Base-by-base conservation (phyloP, 2,329 filamentous ascomycete species). In the Claviceps sp. region DNA sequence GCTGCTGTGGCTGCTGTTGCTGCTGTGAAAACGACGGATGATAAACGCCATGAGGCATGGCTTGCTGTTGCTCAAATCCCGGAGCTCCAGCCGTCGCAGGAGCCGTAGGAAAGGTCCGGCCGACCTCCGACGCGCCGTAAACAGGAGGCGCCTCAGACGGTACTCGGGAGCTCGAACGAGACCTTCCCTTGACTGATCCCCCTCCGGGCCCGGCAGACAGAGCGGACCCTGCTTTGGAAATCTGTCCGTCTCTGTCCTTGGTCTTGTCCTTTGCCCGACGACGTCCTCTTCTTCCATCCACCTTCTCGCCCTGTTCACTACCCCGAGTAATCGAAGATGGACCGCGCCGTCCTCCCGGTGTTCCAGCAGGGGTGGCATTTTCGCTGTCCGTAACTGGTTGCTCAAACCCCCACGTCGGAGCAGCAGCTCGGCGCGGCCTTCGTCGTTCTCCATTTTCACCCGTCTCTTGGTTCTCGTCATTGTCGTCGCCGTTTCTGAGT, bases 341-440 rank as follows among this genome's bases (percentile, higher is more conserved):
- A 34, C 44, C 70, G 52, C 71, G 75, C 53, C 78, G 73, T 24
- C 76, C 74, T 4, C 73, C 72, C 2, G 78, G 77, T 3, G 81
- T 84, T n/a, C 76, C 75, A 9, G 71, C 72, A 9, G 76, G 74
- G 2, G 79, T 79, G 47, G 71, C 68, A 44, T 70, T 72, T 59
- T 88, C 85, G 16, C 77, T 76, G 54, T 88, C 84, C 34, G 70
- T 72, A 9, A 70, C 67, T 52, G 62, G 72, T 60, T 66, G 83
- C 60, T 87, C 84, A 53, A 76, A 79, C 43, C 79, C 79, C 71
- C 84, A 90, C 0, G 82, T 86, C 3, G 86, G 86, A 11, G 86
- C 86, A 18, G 79, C 79, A 22, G 80, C 80, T 58, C 81, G 74
- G 41, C 80, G 73, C n/a, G 79, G 81, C 16, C 80, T 72, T 52